Conservation (phyloP, 305 asterid species). For the Salvia sclarea region DNA sequence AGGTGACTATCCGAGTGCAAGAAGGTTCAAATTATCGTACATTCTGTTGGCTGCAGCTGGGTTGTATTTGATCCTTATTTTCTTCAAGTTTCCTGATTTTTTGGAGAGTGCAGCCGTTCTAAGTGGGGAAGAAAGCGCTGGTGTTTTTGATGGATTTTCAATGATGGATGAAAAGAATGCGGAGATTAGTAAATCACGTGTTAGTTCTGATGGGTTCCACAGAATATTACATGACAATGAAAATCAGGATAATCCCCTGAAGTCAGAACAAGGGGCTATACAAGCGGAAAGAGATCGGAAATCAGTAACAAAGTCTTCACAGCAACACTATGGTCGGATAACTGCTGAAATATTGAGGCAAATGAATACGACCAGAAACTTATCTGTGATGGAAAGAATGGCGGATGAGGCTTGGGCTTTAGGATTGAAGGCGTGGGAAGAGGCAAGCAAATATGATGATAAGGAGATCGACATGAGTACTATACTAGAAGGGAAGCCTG, state of each 20-base stretch:
- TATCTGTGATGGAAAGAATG: conserved; percentile 72
- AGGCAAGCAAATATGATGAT: conserved; percentile 59
- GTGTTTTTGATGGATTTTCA: conserved; percentile 44
- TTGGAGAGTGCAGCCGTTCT: conserved; percentile 64
- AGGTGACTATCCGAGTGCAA: conserved; percentile 56
- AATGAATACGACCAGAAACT: conserved; percentile 52
- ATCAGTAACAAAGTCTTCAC: conserved; percentile 33
- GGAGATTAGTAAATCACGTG: conserved; percentile 40
- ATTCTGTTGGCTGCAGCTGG: conserved; percentile 66
- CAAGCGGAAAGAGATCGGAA: conserved; percentile 32
- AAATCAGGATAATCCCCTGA: conserved; percentile 37
- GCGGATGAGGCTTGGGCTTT: conserved; percentile 90
- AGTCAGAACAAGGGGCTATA: conserved; percentile 38
- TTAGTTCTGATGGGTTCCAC: conserved; percentile 51
- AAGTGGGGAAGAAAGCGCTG: conserved; percentile 45
- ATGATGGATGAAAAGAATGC: conserved; percentile 40
- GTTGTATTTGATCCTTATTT: conserved; percentile 70
- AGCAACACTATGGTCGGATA: conserved; percentile 72
- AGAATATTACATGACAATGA: conserved; percentile 49
- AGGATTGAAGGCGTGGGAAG: conserved; percentile 91
- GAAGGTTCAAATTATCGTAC: conserved; percentile 71
- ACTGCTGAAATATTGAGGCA: conserved; percentile 61
- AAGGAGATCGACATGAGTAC: conserved; percentile 62
- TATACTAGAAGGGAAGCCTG: conserved; percentile 80
- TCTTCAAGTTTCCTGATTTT: conserved; percentile 68